Evolutionary conservation across 2,329 filamentous ascomycete genomes (phyloP), one percentile per base, ranked within the genome.

Genomic region (Pseudogymnoascus sp.): DNA sequence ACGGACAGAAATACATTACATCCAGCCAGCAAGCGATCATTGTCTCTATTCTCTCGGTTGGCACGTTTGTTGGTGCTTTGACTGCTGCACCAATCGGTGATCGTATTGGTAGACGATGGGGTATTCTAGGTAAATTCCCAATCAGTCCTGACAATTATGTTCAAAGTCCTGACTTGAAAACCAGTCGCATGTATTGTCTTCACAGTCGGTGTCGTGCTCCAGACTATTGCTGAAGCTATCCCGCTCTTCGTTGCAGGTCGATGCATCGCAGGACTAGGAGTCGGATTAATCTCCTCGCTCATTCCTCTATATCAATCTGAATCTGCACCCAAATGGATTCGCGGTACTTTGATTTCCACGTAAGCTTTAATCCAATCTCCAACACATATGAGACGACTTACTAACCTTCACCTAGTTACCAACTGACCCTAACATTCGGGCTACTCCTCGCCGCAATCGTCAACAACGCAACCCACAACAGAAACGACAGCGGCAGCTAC

Each of bases 281-380:
- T 90, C 14, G 88, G 86, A 53, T 78, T 82, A 63, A 82, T 89
- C 41, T 89, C 86, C 16, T 83, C 88, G 11, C 78, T 88, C 56
- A 84, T 90, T 33, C 88, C 88, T n/a, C 77, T 91, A 12, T 91
- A 91, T 72, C 88, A 90, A 73, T 90, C 87, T 2, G 88, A 91
- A 75, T 90, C 89, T 78, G 85, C 87, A 0, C 88, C 88, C 1
- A 89, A 89, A 76, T 90, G 88, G 87, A 88, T 91, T 68, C 81
- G 88, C 73, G 88, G 88, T 67, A 84, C 85, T 2, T 81, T 90
- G 14, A 87, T 90, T 60, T 31, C 28, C 28, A 31, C 28, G 28
- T 31, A 31, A 31, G 28, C 28, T 8, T 31, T 31, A 31, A 31
- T 89, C 87, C 71, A 83, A 87, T 10, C 40, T 16, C 22, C 40